Percentiles rank a stretch among this genome's conserved stretches.
Conservation (phyloP, 768 basidiomycete genomes). For the Lyophyllum decastes region DNA sequence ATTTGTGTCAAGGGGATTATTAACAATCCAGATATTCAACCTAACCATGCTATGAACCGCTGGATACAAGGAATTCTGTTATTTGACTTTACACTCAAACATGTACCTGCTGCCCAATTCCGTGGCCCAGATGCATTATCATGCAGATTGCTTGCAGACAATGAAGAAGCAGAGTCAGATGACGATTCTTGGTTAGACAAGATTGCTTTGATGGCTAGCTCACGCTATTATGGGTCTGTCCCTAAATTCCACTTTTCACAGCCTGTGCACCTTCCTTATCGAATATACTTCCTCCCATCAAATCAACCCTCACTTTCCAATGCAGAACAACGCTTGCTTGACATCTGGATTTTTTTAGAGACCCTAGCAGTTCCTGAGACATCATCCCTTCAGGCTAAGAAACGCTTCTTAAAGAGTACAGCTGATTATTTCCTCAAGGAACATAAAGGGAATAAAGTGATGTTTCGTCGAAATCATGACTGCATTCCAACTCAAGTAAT, state of each 20-base stretch:
- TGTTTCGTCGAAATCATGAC: too few species aligned
- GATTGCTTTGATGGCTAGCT: not conserved
- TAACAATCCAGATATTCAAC: conserved; percentile 34
- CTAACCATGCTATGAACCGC: conserved; percentile 36
- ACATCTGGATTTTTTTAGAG: too few species aligned
- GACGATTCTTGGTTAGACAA: not conserved
- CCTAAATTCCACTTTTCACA: too few species aligned
- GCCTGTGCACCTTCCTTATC: too few species aligned
- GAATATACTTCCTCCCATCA: too few species aligned
- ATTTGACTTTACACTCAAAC: conserved; percentile 35
- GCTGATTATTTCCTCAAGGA: not conserved
- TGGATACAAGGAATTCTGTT: conserved; percentile 43
- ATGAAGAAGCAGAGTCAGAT: not conserved
- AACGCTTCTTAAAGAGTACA: not conserved
- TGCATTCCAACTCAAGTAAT: conserved; percentile 26
- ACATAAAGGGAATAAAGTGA: too few species aligned
- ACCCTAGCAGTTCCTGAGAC: too few species aligned
- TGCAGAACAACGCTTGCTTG: too few species aligned
- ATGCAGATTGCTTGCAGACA: not conserved
- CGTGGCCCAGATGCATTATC: conserved; percentile 2
- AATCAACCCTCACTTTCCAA: too few species aligned
- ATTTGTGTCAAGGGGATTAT: conserved; percentile 35
- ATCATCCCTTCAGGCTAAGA: too few species aligned
- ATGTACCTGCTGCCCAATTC: conserved; percentile 27
- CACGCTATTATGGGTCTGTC: too few species aligned